Percentiles rank a stretch among this genome's conserved stretches.
Conservation (phyloP, 1,284 basidiomycete species). For the Sporisorium iseilematis-ciliati region DNA sequence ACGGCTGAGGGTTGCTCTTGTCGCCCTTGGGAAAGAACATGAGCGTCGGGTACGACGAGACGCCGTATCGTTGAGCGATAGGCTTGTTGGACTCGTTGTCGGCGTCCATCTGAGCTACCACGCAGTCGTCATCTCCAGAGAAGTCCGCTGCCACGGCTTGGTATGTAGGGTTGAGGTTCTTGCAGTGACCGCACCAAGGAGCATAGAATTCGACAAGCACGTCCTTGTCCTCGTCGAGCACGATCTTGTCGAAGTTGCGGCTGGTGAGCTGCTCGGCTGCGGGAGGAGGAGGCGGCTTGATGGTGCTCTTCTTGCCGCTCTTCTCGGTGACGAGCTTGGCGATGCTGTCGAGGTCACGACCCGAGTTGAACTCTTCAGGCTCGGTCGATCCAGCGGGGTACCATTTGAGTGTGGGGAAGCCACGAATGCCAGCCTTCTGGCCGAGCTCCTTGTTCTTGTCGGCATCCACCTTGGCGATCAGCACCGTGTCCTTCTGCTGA, state of each 20-base stretch:
- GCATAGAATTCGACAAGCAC: constrained; percentile 96
- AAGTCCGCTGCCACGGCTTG: constrained; percentile 90
- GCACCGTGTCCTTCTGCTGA: constrained; percentile 78
- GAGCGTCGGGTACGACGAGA: constrained; percentile 85
- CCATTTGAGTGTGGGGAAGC: constrained; percentile 94
- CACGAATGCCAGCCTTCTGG: constrained; percentile 79
- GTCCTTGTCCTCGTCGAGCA: constrained; percentile 87
- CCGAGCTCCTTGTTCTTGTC: constrained; percentile 83
- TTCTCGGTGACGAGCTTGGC: constrained; percentile 80
- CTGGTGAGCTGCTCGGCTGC: constrained; percentile 79
- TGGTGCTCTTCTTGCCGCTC: constrained; percentile 82
- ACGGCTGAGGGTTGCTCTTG: constrained; percentile 75
- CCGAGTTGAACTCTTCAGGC: constrained; percentile 80
- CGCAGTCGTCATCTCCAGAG: constrained; percentile 79
- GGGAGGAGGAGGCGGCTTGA: constrained; percentile 85
- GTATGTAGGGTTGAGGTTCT: constrained; percentile 94
- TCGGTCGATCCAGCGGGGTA: constrained; percentile 76
- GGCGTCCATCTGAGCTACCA: constrained; percentile 89
- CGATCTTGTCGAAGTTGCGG: constrained; percentile 83
- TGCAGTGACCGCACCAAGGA: constrained; percentile 88
- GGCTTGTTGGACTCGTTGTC: constrained; percentile 84
- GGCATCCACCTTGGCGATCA: constrained; percentile 92
- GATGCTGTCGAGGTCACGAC: constrained; percentile 84
- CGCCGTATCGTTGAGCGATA: constrained; percentile 80
- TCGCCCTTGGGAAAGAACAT: constrained; percentile 84